Evolutionary conservation across 768 basidiomycete genomes (phyloP).

Genomic region (Melanogaster broomeanus): DNA sequence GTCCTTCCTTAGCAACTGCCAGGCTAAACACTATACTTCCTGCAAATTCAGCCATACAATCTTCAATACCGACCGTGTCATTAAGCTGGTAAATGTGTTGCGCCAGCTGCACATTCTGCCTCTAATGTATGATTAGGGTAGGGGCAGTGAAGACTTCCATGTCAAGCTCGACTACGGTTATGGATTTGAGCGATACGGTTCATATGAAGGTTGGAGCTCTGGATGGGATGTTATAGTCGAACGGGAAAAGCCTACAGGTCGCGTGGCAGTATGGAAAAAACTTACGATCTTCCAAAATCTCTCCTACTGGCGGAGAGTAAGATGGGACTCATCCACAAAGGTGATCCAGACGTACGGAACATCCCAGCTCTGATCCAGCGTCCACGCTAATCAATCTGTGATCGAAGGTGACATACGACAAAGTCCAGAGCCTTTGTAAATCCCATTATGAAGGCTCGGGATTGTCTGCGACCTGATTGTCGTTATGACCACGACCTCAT

Average conservation of each 20-base stretch:
- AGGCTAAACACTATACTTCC: background rate
- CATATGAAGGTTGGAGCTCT: conserved; percentile 6
- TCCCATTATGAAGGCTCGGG: conserved; percentile 7
- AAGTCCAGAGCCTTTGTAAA: conserved; percentile 18
- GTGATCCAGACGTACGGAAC: conserved; percentile 1
- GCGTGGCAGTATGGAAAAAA: background rate
- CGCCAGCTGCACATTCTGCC: no score
- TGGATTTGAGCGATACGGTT: conserved; percentile 16
- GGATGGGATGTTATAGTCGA: conserved; percentile 10
- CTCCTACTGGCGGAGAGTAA: conserved; percentile 9
- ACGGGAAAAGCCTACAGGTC: background rate
- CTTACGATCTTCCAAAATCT: conserved; percentile 8
- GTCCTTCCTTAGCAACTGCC: conserved; percentile 3
- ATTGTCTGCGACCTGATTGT: conserved; percentile 9
- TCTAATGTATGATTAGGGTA: background rate
- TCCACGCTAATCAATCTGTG: background rate
- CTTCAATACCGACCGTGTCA: conserved; percentile 17
- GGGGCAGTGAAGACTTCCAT: background rate
- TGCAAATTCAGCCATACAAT: conserved; percentile 23
- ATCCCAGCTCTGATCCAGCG: background rate
- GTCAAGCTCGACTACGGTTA: conserved; percentile 13
- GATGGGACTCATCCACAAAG: conserved; percentile 3
- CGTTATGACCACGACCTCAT: conserved; percentile 19
- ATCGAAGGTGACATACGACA: conserved; percentile 9
- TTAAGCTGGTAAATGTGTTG: conserved; percentile 6